phyloP scores from a whole-genome alignment of 768 basidiomycete genomes.

The Rhizopogon vesiculosus region DNA sequence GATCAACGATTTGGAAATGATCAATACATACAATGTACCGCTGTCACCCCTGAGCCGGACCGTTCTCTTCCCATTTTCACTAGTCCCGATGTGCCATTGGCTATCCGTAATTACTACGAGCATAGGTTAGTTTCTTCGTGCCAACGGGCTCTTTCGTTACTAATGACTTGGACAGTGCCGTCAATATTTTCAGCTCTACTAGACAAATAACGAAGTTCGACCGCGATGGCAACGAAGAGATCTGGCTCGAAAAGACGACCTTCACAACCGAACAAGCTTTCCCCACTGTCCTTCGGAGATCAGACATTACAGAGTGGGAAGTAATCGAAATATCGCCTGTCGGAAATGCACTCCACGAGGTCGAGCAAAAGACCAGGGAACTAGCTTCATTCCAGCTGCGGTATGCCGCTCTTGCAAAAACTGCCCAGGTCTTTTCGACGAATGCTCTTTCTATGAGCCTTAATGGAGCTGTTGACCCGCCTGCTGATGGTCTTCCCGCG shows the following conservation, averaged over 20 bases:
- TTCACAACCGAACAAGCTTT: conserved; percentile 85
- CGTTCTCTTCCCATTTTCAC: conserved; percentile 72
- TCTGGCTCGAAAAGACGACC: conserved; percentile 87
- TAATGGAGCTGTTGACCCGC: conserved; percentile 84
- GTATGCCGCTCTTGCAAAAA: conserved; percentile 77
- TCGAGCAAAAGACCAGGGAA: conserved; percentile 77
- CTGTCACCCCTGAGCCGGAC: conserved; percentile 84
- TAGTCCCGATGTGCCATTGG: conserved; percentile 75
- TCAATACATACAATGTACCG: conserved; percentile 86
- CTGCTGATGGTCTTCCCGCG: conserved; percentile 64
- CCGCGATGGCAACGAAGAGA: conserved; percentile 64
- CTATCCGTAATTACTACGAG: conserved; percentile 84
- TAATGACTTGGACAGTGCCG: conserved; percentile 47
- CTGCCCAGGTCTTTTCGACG: conserved; percentile 65
- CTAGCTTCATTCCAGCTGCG: conserved; percentile 61
- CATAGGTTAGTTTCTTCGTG: conserved; percentile 50
- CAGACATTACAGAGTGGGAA: conserved; percentile 72
- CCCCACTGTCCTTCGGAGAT: conserved; percentile 87
- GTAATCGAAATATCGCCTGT: conserved; percentile 81
- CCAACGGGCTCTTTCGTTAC: not conserved
- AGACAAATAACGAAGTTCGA: conserved; percentile 61
- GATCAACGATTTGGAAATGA: conserved; percentile 76
- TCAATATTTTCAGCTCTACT: conserved; percentile 77
- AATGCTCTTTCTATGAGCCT: conserved; percentile 83
- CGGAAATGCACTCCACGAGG: conserved; percentile 76